Base-by-base conservation (phyloP, 2,329 filamentous ascomycete species). In the Phaeophleospora eucalypticola region DNA sequence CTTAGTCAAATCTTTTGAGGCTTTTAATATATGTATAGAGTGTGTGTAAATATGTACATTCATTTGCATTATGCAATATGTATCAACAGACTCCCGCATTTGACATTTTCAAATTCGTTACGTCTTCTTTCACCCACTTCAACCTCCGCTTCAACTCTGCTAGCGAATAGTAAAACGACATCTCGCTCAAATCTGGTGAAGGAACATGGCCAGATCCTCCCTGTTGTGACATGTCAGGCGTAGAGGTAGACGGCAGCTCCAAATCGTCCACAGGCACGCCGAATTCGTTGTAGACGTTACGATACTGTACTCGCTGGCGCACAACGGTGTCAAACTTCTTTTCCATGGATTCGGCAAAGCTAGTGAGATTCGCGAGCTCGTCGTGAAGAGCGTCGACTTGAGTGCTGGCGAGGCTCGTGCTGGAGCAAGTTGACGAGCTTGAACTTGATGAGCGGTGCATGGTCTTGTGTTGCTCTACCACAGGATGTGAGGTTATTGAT, bases 41-140 rank as follows among this genome's bases (percentile, higher is more conserved):
- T n/a, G n/a, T n/a, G n/a, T n/a, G n/a, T n/a, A n/a, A n/a, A n/a
- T n/a, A n/a, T n/a, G n/a, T n/a, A n/a, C n/a, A n/a, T n/a, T n/a
- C n/a, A n/a, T n/a, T n/a, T n/a, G n/a, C n/a, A n/a, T n/a, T n/a
- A n/a, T n/a, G n/a, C n/a, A n/a, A n/a, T n/a, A n/a, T n/a, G n/a
- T n/a, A n/a, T n/a, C n/a, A n/a, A n/a, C n/a, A 29, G 12, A 29
- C 24, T 12, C 24, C 6, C 24, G 24, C 24, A 12, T 7, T 12
- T 12, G 12, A 29, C 24, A 12, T 12, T 29, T 29, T 29, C 24
- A 29, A n/a, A n/a, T n/a, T n/a, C n/a, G n/a, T 32, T 21, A 46
- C 36, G 33, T 46, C 43, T 15, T 46, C 43, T 32, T 24, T 17
- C 17, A 46, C n/a, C 43, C 43, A 46, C 37, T 41, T 46, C 43